Evolutionary conservation across 768 basidiomycete genomes (phyloP).

Genomic region (Boletus vinaceobasis): DNA sequence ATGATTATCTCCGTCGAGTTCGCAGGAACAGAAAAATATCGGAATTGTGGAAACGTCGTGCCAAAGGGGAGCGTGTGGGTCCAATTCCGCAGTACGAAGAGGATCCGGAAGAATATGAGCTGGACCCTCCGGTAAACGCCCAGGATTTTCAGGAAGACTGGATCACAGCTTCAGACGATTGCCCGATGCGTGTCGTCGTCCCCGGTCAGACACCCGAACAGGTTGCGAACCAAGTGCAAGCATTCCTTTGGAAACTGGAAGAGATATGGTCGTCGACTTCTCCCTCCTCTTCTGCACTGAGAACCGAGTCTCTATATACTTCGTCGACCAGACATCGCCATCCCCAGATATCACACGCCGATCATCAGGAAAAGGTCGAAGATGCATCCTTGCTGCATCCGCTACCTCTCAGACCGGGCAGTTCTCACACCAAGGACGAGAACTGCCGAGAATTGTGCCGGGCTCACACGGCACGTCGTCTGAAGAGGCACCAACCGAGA

Average conservation of each 20-base stretch:
- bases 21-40: conserved; percentile 28
- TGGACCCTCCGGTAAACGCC: conserved; percentile 31
- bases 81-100: conserved; percentile 30
- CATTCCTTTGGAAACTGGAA: conserved; percentile 19
- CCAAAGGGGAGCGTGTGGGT: conserved; percentile 27
- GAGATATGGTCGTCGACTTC: conserved; percentile 10
- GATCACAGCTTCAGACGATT: conserved; percentile 33
- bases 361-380: not conserved
- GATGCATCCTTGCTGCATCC: not conserved
- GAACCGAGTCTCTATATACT: not conserved
- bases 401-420: not conserved
- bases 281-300: not conserved
- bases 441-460: conserved; percentile 3
- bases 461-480: not conserved
- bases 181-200: conserved; percentile 35
- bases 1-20: conserved; percentile 27
- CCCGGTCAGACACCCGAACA: conserved; percentile 33
- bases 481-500: conserved; percentile 8
- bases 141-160: conserved; percentile 35
- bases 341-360: not conserved
- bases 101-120: conserved; percentile 31
- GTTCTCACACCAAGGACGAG: conserved; percentile 9
- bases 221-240: conserved; percentile 20
- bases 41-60: conserved; percentile 27
- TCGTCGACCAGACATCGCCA: not conserved